These are phyloP conservation scores for Periconia sp. DNA, from an alignment of 2,329 filamentous ascomycete species.

Conservation along the genomic window DNA sequence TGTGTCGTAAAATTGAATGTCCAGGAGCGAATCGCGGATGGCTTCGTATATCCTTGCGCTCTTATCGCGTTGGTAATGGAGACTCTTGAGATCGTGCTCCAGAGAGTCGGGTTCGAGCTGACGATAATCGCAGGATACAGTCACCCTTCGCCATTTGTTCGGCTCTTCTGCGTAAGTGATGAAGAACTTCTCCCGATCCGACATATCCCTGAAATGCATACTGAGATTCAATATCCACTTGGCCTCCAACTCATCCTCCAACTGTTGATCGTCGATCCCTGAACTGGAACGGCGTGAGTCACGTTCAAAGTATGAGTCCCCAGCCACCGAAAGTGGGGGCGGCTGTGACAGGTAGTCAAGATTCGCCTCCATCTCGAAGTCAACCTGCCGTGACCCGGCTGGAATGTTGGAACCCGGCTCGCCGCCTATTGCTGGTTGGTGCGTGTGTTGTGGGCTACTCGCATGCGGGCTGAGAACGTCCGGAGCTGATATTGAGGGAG, in stretches of 20 bases:
- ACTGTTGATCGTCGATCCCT: constrained; percentile 58
- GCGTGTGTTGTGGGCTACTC: constrained; percentile 25
- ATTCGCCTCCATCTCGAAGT: constrained; percentile 29
- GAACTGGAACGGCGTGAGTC: constrained; percentile 36
- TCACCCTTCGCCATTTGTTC: constrained; percentile 81
- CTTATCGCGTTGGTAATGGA: constrained; percentile 87
- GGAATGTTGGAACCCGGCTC: constrained; percentile 35
- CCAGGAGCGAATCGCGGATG: constrained; percentile 85
- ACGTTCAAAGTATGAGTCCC: constrained; percentile 31
- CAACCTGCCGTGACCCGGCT: constrained; percentile 37
- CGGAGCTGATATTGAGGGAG: constrained; percentile 44
- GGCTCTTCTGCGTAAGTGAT: constrained; percentile 86
- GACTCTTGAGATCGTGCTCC: constrained; percentile 76
- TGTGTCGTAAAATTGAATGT: constrained; percentile 94
- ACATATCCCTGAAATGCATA: constrained; percentile 96
- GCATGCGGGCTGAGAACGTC: constrained; percentile 38
- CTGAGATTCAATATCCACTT: constrained; percentile 96
- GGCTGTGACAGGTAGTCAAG: constrained; percentile 26
- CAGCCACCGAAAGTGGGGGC: constrained; percentile 28
- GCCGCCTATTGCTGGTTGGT: constrained; percentile 32
- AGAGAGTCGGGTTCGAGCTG: constrained; percentile 77
- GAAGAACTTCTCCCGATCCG: constrained; percentile 95
- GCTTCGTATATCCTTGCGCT: constrained; percentile 91
- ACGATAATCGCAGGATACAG: constrained; percentile 91
- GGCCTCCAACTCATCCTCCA: constrained; percentile 80